Base-by-base conservation (phyloP, 352 stramenopile species). In the Globisporangium cystogenes region DNA sequence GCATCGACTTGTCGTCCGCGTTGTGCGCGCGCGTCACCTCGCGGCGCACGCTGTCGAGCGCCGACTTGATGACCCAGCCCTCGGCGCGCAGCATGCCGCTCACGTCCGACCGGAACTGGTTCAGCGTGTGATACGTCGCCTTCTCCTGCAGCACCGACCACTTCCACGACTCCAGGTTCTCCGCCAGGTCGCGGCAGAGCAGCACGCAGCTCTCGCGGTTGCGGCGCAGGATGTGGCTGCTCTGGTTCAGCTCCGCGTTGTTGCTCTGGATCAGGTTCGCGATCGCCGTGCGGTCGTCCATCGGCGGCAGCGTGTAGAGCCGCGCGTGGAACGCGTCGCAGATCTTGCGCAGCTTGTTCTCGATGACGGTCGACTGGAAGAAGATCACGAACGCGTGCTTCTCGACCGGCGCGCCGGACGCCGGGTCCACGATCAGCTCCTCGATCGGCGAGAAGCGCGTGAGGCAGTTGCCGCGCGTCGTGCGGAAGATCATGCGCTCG, bases 401-500 rank as follows among this genome's bases (percentile, higher is more conserved):
- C 29, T 83, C 77, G n/a, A 98, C 72, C 0, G 92, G 67, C 18
- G 81, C 63, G 41, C 95, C 92, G 16, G 87, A 96, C 23, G 83
- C 70, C 1, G 95, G 91, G 66, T 99, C 93, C 24, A 76, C 74
- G 33, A 97, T 66, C 35, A 83, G 74, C 66, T 95, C 84, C 31
- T 98, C 87, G 62, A 99, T 98, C 15, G 92, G 82, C 18, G 91
- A 96, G 74, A 99, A 99, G 23, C 96, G 88, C 35, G 97, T 87
- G 58, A 98, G 98, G 75, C 96, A 99, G 76, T 99, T 99, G 55
- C 96, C 96, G n/a, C 96, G 86, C 20, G 97, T 99, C 27, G 92
- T 96, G 37, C 96, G 95, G 76, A 99, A 99, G 52, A 99, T 86
- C 96, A 99, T 99, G 39, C 97, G 75, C 67, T 99, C 96, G 65